Evolutionary conservation across 177 flowering plant species (phyloP).

Genomic region (Telopea speciosissima): DNA sequence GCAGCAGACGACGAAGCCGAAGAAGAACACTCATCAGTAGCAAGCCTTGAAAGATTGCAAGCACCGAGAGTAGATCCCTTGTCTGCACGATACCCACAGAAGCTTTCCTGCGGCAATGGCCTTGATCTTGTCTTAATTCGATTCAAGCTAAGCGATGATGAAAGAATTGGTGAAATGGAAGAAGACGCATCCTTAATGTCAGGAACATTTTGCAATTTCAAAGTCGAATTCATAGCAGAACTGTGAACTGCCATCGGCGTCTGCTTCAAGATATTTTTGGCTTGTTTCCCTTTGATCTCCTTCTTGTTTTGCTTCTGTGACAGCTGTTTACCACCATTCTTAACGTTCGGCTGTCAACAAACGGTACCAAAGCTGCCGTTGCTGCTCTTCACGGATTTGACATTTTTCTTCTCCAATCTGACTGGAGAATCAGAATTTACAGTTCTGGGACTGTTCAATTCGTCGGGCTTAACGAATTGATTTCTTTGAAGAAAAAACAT

Average conservation of each 20-base stretch:
- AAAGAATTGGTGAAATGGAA: slow-evolving; percentile 63
- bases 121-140: slow-evolving; percentile 94
- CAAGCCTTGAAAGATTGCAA: slow-evolving; percentile 64
- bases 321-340: slow-evolving; percentile 13
- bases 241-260: background rate
- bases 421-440: slow-evolving; percentile 48
- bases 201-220: slow-evolving; percentile 14
- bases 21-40: slow-evolving; percentile 19
- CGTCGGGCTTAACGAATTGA: slow-evolving; percentile 66
- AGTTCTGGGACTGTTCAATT: slow-evolving; percentile 67
- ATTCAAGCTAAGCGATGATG: slow-evolving; percentile 83
- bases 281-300: no score
- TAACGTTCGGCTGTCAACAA: slow-evolving; percentile 24
- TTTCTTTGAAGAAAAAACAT: slow-evolving; percentile 78
- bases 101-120: slow-evolving; percentile 94
- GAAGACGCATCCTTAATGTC: slow-evolving; percentile 18
- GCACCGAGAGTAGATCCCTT: slow-evolving; percentile 49
- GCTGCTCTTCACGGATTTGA: slow-evolving; percentile 32
- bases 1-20: slow-evolving; percentile 17
- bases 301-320: slow-evolving; percentile 21
- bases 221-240: background rate
- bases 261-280: slow-evolving; percentile 18
- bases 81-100: slow-evolving; percentile 56
- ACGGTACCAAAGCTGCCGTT: background rate
- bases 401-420: slow-evolving; percentile 77